Evolutionary conservation across 495 filamentous ascomycete species (phyloP).

Genomic region (Xylaria scruposa): DNA sequence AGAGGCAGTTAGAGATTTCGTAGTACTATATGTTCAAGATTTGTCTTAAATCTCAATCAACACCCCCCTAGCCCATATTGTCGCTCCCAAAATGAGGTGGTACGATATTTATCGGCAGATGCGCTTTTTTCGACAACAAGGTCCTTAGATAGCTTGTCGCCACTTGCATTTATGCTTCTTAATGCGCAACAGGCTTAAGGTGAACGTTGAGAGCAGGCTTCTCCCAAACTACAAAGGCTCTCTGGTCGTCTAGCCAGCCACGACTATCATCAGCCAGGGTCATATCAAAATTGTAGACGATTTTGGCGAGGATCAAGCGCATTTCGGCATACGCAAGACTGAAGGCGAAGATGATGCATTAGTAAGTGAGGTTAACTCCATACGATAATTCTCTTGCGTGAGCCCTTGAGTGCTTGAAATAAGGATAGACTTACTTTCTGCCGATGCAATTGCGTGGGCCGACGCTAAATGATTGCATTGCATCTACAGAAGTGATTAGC

Average conservation of each 20-base stretch:
- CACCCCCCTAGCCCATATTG: background rate
- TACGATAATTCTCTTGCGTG: background rate
- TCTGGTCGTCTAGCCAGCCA: constrained; percentile 41
- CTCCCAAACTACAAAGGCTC: constrained; percentile 45
- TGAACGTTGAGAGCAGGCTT: constrained; percentile 44
- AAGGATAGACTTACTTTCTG: constrained; percentile 53
- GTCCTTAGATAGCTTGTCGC: background rate
- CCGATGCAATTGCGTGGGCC: constrained; percentile 65
- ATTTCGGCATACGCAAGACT: constrained; percentile 58
- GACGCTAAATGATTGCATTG: constrained; percentile 57
- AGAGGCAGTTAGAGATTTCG: background rate
- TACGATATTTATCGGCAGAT: background rate
- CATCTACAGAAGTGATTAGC: constrained; percentile 29
- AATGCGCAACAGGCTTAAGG: constrained; percentile 34
- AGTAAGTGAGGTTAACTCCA: background rate
- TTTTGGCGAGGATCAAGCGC: constrained; percentile 53
- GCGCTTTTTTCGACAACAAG: background rate
- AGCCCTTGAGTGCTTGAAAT: background rate
- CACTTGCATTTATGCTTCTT: background rate
- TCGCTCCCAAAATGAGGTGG: background rate
- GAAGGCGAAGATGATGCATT: background rate
- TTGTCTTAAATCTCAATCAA: background rate
- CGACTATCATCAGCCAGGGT: constrained; percentile 47
- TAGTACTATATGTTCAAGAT: background rate
- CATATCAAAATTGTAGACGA: constrained; percentile 58